Percentiles rank a stretch among this genome's conserved stretches.
Evolutionary conservation across 2,329 filamentous ascomycete species (phyloP).

Genomic region (Phialophora verrucosa): DNA sequence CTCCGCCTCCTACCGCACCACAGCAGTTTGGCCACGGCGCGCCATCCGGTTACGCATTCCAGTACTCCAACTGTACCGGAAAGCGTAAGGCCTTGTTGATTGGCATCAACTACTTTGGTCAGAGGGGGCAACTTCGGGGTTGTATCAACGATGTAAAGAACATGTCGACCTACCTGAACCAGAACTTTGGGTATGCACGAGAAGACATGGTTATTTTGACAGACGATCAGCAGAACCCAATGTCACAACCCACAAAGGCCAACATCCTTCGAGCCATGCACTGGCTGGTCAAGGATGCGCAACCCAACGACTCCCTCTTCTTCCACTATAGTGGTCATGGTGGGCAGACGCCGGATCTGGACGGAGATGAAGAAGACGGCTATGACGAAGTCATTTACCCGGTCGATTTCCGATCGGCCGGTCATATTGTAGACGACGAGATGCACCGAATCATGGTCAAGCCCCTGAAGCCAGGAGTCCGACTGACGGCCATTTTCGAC

Average conservation of each 20-base stretch:
- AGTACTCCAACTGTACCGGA: conserved; percentile 90
- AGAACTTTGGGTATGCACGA: conserved; percentile 88
- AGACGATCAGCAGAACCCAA: conserved; percentile 94
- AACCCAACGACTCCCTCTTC: conserved; percentile 91
- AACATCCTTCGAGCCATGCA: conserved; percentile 97
- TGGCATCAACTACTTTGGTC: conserved; percentile 95
- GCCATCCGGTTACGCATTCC: conserved; percentile 79
- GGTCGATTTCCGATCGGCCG: conserved; percentile 71
- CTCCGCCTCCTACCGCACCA: conserved; percentile 68
- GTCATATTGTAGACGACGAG: conserved; percentile 78
- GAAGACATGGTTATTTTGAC: conserved; percentile 98
- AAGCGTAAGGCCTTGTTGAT: conserved; percentile 87
- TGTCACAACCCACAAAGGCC: conserved; percentile 95
- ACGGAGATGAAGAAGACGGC: conserved; percentile 79
- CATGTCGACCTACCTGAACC: conserved; percentile 88
- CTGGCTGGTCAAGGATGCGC: conserved; percentile 93
- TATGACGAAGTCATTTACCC: conserved; percentile 81
- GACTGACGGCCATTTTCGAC: conserved; percentile 72
- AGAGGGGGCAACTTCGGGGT: conserved; percentile 85
- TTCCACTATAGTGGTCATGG: conserved; percentile 88
- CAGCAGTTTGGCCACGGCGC: conserved; percentile 82
- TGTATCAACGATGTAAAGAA: conserved; percentile 98
- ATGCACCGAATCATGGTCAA: conserved; percentile 79
- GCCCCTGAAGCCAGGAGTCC: conserved; percentile 79
- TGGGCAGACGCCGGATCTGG: conserved; percentile 73